Percentiles rank a stretch among this genome's conserved stretches.
Conservation (phyloP, 306 rosid species). For the Hylodesmum podocarpum region DNA sequence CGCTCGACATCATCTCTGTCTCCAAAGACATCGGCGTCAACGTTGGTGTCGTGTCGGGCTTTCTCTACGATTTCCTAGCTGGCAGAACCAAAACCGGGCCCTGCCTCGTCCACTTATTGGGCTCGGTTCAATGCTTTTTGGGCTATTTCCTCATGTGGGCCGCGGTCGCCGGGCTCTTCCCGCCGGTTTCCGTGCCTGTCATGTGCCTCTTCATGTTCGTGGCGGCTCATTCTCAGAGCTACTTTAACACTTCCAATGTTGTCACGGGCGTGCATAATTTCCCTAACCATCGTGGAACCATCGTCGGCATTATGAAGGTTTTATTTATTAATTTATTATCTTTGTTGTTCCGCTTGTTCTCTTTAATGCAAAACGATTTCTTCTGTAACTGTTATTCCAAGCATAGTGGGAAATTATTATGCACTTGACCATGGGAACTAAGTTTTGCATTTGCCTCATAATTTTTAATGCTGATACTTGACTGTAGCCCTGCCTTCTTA, state of each 20-base stretch:
- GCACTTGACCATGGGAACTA: neutral
- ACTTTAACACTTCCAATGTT: conserved; percentile 71
- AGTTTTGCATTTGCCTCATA: neutral
- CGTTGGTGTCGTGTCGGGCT: conserved; percentile 65
- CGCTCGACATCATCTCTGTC: conserved; percentile 79
- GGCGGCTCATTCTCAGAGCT: conserved; percentile 67
- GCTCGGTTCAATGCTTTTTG: conserved; percentile 64
- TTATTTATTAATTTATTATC: neutral
- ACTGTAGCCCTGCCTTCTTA: neutral
- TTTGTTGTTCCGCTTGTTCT: neutral
- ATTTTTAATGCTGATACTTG: neutral
- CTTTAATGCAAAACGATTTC: neutral
- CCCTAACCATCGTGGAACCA: conserved; percentile 59
- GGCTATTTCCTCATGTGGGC: conserved; percentile 86
- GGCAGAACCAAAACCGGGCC: conserved; percentile 45
- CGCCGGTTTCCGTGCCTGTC: conserved; percentile 52
- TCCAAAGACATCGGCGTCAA: conserved; percentile 82
- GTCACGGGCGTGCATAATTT: conserved; percentile 71
- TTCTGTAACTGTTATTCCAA: neutral
- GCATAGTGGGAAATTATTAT: neutral
- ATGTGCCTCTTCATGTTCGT: conserved; percentile 62
- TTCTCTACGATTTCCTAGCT: conserved; percentile 46
- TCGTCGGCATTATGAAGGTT: conserved; percentile 88
- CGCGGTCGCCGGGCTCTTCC: conserved; percentile 57
- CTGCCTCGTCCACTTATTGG: conserved; percentile 57